Percentiles rank a stretch among this genome's conserved stretches.
Conservation (phyloP, 495 filamentous ascomycete species). For the Corynascus novoguineensis region DNA sequence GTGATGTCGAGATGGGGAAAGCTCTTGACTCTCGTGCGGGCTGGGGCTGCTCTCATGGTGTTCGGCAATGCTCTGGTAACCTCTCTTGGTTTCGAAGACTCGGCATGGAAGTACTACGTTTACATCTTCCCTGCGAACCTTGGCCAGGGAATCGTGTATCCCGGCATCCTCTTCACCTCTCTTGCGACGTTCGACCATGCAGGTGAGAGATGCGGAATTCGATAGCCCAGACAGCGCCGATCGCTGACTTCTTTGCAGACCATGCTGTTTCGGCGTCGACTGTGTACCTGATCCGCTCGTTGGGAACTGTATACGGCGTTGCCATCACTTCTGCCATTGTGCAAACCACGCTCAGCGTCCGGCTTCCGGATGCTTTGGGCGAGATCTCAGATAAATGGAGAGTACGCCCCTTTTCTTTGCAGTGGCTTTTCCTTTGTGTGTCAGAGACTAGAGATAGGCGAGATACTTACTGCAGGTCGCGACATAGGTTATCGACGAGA, state of each 20-base stretch:
- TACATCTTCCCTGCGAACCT: conserved; percentile 61
- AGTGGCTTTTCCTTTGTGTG: background rate
- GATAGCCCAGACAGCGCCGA: background rate
- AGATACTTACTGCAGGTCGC: conserved; percentile 18
- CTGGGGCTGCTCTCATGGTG: conserved; percentile 54
- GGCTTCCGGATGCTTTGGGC: conserved; percentile 52
- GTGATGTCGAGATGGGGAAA: conserved; percentile 63
- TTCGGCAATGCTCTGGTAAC: conserved; percentile 54
- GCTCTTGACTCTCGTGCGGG: conserved; percentile 49
- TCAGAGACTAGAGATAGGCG: conserved; percentile 7
- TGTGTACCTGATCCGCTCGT: conserved; percentile 57
- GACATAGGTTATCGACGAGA: conserved; percentile 52
- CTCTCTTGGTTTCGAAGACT: conserved; percentile 51
- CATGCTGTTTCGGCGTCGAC: conserved; percentile 61
- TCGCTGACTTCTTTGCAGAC: conserved; percentile 34
- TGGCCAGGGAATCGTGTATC: conserved; percentile 60
- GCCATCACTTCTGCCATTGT: conserved; percentile 58
- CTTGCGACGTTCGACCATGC: conserved; percentile 58
- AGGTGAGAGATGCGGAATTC: conserved; percentile 35
- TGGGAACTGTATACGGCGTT: conserved; percentile 60
- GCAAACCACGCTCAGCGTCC: conserved; percentile 56
- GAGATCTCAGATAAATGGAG: conserved; percentile 61
- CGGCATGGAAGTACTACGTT: conserved; percentile 57
- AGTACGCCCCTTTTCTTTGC: conserved; percentile 46
- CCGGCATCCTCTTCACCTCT: conserved; percentile 57